These are phyloP conservation scores for Torulaspora indica DNA, from an alignment of 805 yeast species.

Conservation along the genomic window DNA sequence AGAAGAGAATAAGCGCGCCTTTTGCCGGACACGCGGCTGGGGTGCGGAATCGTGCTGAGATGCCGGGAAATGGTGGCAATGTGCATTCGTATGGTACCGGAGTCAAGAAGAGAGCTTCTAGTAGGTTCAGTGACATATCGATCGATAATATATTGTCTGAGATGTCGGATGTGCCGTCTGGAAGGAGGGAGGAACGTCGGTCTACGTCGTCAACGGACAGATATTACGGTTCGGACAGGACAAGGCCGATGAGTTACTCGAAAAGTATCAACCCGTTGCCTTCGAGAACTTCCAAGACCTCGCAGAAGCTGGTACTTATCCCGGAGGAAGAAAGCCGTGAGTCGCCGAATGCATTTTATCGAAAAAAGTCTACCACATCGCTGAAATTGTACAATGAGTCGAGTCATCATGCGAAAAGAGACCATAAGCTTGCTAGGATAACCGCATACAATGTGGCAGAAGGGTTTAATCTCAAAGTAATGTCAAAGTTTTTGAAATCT, in stretches of 20 bases:
- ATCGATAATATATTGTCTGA: slow-evolving; percentile 74
- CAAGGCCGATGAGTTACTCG: slow-evolving; percentile 16
- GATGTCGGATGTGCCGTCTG: slow-evolving; percentile 85
- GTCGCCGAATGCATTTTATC: slow-evolving; percentile 7
- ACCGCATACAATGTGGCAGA: slow-evolving; percentile 92
- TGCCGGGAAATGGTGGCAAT: slow-evolving; percentile 7
- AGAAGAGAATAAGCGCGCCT: slow-evolving; percentile 57
- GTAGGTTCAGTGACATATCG: slow-evolving; percentile 69
- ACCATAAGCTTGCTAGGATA: slow-evolving; percentile 68
- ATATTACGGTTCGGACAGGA: slow-evolving; percentile 11
- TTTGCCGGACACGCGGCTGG: slow-evolving; percentile 61
- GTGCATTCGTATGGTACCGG: slow-evolving; percentile 5
- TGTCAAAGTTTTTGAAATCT: slow-evolving; percentile 58
- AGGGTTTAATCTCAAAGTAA: slow-evolving; percentile 60
- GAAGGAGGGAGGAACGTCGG: slow-evolving; percentile 43
- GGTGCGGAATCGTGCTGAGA: slow-evolving; percentile 13
- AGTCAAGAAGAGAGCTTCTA: slow-evolving; percentile 13
- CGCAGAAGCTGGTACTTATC: slow-evolving; percentile 79
- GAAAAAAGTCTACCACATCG: slow-evolving; percentile 15
- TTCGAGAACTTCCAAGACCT: slow-evolving; percentile 77
- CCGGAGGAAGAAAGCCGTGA: slow-evolving; percentile 46
- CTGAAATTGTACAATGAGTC: slow-evolving; percentile 42
- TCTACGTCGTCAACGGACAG: slow-evolving; percentile 36
- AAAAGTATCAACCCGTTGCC: slow-evolving; percentile 32
- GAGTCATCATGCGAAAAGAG: slow-evolving; percentile 17